Evolutionary conservation across 768 basidiomycete genomes (phyloP).

Genomic region (Podaxis carcinomalis): DNA sequence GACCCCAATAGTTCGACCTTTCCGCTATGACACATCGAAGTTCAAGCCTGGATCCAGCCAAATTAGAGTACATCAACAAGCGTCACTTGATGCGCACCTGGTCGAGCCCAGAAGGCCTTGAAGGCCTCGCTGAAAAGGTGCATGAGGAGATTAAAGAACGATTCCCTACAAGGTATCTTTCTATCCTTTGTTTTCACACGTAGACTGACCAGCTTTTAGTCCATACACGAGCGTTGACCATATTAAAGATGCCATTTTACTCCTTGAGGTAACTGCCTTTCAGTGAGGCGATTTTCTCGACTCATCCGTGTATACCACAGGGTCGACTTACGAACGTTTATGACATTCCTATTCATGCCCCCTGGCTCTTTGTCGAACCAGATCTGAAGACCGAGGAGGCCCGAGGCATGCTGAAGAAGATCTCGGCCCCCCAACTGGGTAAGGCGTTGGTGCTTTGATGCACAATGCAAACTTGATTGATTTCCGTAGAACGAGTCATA

Average conservation of each 20-base stretch:
- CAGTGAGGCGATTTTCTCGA: neutral
- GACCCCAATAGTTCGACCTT: slow-evolving; percentile 64
- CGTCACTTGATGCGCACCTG: slow-evolving; percentile 66
- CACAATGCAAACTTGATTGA: neutral
- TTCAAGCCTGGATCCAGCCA: slow-evolving; percentile 72
- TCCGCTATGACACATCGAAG: slow-evolving; percentile 75
- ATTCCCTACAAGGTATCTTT: too few relatives aligned
- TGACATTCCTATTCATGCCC: slow-evolving; percentile 64
- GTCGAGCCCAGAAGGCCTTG: slow-evolving; percentile 41
- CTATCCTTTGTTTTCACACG: neutral
- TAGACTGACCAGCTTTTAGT: slow-evolving; percentile 20
- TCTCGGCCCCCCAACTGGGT: neutral
- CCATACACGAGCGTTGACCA: slow-evolving; percentile 50
- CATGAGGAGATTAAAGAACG: slow-evolving; percentile 42
- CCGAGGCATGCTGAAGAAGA: slow-evolving; percentile 40
- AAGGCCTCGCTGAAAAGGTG: slow-evolving; percentile 50
- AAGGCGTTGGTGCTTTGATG: neutral
- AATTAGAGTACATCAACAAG: slow-evolving; percentile 87
- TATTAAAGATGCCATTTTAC: slow-evolving; percentile 58
- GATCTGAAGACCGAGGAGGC: slow-evolving; percentile 54
- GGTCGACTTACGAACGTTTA: slow-evolving; percentile 66
- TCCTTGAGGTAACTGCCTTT: slow-evolving; percentile 45
- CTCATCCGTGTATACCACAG: slow-evolving; percentile 27
- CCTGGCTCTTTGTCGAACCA: slow-evolving; percentile 79
- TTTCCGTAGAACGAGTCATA: slow-evolving; percentile 27